phyloP scores from a whole-genome alignment of 202 grass and related monocot species.

The Dendrocalamus latiflorus region DNA sequence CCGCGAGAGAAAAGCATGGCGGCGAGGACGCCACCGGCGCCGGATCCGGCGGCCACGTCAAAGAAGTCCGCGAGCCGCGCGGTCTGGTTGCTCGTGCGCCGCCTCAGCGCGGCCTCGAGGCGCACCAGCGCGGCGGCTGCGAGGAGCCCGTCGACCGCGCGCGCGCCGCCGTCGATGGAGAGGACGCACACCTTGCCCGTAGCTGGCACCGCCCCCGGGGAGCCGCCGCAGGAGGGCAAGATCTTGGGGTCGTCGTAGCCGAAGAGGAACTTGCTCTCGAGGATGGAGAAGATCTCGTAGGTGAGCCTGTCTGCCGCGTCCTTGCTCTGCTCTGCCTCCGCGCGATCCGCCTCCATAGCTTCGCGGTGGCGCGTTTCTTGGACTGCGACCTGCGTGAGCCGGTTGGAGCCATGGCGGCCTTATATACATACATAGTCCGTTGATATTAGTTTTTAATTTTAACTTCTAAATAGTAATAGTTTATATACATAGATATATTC shows the following conservation, averaged over 20 bases:
- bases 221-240: background rate
- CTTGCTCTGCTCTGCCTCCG: background rate
- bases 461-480: too few relatives aligned
- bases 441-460: too few relatives aligned
- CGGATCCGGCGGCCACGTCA: slow-evolving; percentile 75
- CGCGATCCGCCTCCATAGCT: background rate
- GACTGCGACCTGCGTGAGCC: too few relatives aligned
- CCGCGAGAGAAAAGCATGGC: slow-evolving; percentile 69
- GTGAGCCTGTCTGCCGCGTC: slow-evolving; percentile 62
- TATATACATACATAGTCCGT: too few relatives aligned
- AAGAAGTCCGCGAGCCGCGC: slow-evolving; percentile 75
- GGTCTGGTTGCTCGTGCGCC: slow-evolving; percentile 40
- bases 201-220: background rate
- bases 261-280: slow-evolving; percentile 94
- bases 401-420: too few relatives aligned
- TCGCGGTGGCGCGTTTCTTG: background rate
- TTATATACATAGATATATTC: too few relatives aligned
- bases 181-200: slow-evolving; percentile 59
- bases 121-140: slow-evolving; percentile 56
- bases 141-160: slow-evolving; percentile 62
- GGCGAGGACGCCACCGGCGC: slow-evolving; percentile 74
- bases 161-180: slow-evolving; percentile 79
- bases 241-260: slow-evolving; percentile 78
- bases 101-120: slow-evolving; percentile 57
- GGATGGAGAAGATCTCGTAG: slow-evolving; percentile 97